Base-by-base conservation (phyloP, 2,329 filamentous ascomycete genomes). In the Xylaria digitata region DNA sequence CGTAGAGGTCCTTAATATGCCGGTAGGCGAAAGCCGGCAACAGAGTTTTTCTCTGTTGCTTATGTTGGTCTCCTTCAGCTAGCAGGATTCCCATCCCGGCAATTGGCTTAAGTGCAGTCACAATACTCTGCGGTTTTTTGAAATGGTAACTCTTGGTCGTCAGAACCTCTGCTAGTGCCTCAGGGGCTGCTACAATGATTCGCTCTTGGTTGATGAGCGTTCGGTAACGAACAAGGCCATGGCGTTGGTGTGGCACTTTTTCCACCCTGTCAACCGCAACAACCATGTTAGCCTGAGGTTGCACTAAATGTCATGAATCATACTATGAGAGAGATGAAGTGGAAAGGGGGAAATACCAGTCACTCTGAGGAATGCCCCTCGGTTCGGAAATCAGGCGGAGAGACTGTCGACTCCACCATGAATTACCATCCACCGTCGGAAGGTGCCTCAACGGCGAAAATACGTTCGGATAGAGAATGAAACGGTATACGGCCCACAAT, bases 1-100 rank as follows among this genome's bases (percentile, higher is more conserved):
- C 65, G 32, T 70, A 65, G 9, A 70, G 57, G 11, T 68, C 65
- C 34, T 68, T 70, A 13, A 71, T 70, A 57, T 71, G 69, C 34
- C 69, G 61, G 17, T 67, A 71, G 2, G 67, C 64, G 17, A 71
- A 71, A 19, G 69, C 66, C 30, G 69, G 69, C 60, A 65, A 42
- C 32, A 71, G 43, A 3, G 67, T 67, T 42, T 50, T 69, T 26
- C 69, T 67, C 30, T 71, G 67, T 8, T 61, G 50, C 46, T 68
- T 71, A 60, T 70, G 69, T 19, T 56, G 58, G n/a, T 71, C 69
- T 19, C 69, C 69, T 17, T 70, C 69, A 19, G 59, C 59, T 8
- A 70, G 57, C 26, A 70, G 48, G 21, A 71, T 53, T 1, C 69
- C 69, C 40, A 53, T 43, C 30, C 69, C 69, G 17, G 60, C 64